phyloP scores from a whole-genome alignment of 768 basidiomycete species.

The Russula ochroleuca region DNA sequence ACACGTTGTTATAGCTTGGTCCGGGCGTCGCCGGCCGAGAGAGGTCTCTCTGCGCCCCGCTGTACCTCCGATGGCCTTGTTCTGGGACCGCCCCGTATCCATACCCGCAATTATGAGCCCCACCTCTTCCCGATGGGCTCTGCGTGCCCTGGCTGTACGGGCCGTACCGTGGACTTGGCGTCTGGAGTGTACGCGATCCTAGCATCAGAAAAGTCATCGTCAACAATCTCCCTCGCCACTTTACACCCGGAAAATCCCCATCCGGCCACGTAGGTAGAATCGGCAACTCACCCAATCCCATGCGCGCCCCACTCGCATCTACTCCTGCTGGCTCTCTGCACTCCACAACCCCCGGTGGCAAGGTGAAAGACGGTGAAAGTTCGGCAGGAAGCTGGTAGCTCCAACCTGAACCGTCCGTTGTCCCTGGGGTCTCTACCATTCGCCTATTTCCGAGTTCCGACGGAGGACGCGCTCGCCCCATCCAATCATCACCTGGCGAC shows the following conservation, averaged over 20 bases:
- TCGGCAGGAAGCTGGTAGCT: constrained; percentile 24
- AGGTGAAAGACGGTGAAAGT: constrained; percentile 21
- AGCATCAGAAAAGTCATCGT: neutral
- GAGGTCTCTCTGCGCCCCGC: constrained; percentile 22
- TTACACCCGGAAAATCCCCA: neutral
- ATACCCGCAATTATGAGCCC: constrained; percentile 21
- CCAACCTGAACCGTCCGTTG: constrained; percentile 19
- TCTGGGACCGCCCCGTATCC: constrained; percentile 20
- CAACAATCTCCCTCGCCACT: neutral
- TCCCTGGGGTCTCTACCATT: constrained; percentile 13
- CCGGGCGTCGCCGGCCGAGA: constrained; percentile 26
- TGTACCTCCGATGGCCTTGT: constrained; percentile 26
- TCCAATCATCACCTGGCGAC: constrained; percentile 19
- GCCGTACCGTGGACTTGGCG: constrained; percentile 18
- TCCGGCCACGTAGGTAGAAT: neutral
- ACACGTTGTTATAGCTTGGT: constrained; percentile 21
- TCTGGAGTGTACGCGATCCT: constrained; percentile 22
- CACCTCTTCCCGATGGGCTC: constrained; percentile 21
- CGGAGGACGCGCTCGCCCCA: constrained; percentile 21
- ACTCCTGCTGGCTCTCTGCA: constrained; percentile 19
- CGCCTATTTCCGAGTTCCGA: constrained; percentile 25
- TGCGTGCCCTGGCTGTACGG: constrained; percentile 20
- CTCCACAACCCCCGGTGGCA: constrained; percentile 25
- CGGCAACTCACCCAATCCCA: constrained; percentile 17
- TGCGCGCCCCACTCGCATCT: constrained; percentile 15